A percentile compares a stretch with the other conserved stretches of the same genome.
phyloP scores from a whole-genome alignment of 352 stramenopile genomes.

The Phytopythium mirpurense region DNA sequence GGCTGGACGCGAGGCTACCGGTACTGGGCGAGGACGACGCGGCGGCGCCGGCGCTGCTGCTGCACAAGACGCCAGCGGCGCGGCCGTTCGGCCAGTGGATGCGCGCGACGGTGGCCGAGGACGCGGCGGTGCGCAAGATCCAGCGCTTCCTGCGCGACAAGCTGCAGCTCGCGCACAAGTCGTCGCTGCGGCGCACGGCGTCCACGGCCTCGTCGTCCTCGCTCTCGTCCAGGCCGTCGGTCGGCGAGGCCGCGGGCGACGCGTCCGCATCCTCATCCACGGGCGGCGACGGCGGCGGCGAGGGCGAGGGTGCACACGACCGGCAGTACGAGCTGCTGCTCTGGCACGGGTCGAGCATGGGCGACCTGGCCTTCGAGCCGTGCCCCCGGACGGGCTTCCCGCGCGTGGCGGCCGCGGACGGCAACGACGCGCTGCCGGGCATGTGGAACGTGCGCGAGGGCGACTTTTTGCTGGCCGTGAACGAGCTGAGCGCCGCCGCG shows the following conservation, averaged over 20 bases:
- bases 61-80: constrained; percentile 17
- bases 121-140: constrained; percentile 30
- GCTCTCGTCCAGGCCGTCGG: constrained; percentile 22
- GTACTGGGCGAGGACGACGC: constrained; percentile 11
- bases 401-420: constrained; percentile 43
- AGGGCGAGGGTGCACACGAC: constrained; percentile 36
- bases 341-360: constrained; percentile 52
- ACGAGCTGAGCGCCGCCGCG: constrained; percentile 37
- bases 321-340: constrained; percentile 55
- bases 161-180: constrained; percentile 12
- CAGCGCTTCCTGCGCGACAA: constrained; percentile 31
- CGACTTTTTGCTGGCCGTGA: constrained; percentile 58
- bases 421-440: constrained; percentile 55
- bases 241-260: constrained; percentile 1
- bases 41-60: constrained; percentile 14
- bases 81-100: constrained; percentile 32
- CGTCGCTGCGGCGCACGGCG: constrained; percentile 18
- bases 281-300: no score
- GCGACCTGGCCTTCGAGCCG: constrained; percentile 32
- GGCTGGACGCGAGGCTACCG: constrained; percentile 18
- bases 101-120: constrained; percentile 16
- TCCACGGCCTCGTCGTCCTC: constrained; percentile 24
- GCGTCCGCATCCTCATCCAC: no score
- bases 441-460: constrained; percentile 62
- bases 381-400: constrained; percentile 48